Evolutionary conservation across 139 green algal species (phyloP).

Genomic region (Coccomyxa sp.): DNA sequence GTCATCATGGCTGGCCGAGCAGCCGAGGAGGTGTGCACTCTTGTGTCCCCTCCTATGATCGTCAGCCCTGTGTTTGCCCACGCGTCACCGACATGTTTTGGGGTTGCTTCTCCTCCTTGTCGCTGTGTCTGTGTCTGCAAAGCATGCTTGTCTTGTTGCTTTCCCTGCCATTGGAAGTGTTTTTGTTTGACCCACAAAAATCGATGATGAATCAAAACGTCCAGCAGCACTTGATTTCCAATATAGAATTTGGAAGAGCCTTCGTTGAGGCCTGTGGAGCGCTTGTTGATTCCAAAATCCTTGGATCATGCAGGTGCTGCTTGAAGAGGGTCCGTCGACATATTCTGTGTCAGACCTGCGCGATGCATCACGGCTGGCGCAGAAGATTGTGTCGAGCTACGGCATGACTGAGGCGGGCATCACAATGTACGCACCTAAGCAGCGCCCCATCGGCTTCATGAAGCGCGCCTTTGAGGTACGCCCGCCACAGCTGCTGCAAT

Average conservation of each 20-base stretch:
- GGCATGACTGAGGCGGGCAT: slow-evolving; percentile 39
- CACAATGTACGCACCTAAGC: slow-evolving; percentile 30
- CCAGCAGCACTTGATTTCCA: background rate
- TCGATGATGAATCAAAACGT: background rate
- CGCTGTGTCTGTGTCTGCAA: too few relatives aligned
- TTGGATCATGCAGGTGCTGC: slow-evolving; percentile 1
- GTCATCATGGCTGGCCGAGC: slow-evolving; percentile 63
- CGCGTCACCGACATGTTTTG: too few relatives aligned
- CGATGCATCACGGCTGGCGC: slow-evolving; percentile 36
- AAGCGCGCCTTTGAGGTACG: slow-evolving; percentile 34
- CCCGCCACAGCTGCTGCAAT: background rate
- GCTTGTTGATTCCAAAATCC: background rate
- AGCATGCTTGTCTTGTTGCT: too few relatives aligned
- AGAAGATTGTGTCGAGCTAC: slow-evolving; percentile 51
- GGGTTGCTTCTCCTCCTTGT: too few relatives aligned
- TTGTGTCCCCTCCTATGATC: background rate
- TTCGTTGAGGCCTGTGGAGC: background rate
- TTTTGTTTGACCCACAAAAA: background rate
- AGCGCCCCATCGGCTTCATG: slow-evolving; percentile 16
- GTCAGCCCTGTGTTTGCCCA: too few relatives aligned
- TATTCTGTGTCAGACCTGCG: slow-evolving; percentile 24
- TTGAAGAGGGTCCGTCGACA: slow-evolving; percentile 11
- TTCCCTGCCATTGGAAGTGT: too few relatives aligned
- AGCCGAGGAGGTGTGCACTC: slow-evolving; percentile 37
- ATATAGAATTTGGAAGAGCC: background rate